These are phyloP conservation scores for Russula emetica DNA, from an alignment of 768 basidiomycete genomes.

Conservation along the genomic window DNA sequence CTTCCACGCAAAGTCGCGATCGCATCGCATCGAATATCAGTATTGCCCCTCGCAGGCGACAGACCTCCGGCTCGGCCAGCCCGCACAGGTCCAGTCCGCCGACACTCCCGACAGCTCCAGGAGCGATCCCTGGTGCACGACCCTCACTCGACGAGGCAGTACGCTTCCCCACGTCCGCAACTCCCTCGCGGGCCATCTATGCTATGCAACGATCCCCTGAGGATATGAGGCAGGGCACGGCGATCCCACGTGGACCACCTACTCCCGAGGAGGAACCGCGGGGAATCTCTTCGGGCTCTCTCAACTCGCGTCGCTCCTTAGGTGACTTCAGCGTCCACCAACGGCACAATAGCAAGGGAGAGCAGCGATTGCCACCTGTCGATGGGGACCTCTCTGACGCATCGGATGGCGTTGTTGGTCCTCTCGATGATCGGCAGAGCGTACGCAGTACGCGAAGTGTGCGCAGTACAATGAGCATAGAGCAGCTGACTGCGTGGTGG, in stretches of 20 bases:
- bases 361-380: conserved; percentile 12
- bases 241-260: conserved; percentile 22
- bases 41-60: conserved; percentile 16
- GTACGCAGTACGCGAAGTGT: conserved; percentile 20
- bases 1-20: conserved; percentile 25
- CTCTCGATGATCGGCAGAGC: conserved; percentile 23
- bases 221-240: conserved; percentile 25
- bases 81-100: conserved; percentile 23
- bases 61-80: conserved; percentile 24
- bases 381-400: conserved; percentile 19
- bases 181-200: conserved; percentile 22
- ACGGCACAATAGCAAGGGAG: conserved; percentile 22
- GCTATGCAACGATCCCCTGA: conserved; percentile 27
- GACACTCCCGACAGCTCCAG: conserved; percentile 8
- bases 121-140: conserved; percentile 22
- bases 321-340: conserved; percentile 18
- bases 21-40: conserved; percentile 10
- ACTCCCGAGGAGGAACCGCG: conserved; percentile 24
- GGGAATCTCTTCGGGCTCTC: conserved; percentile 17
- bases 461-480: conserved; percentile 25
- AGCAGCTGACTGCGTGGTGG: conserved; percentile 26
- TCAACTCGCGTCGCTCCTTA: conserved; percentile 25
- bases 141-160: conserved; percentile 16
- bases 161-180: conserved; percentile 27
- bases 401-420: conserved; percentile 24